A percentile compares a stretch with the other conserved stretches of the same genome.
These are phyloP conservation scores for Amanita rubescens DNA, from an alignment of 768 basidiomycete genomes.

Conservation along the genomic window DNA sequence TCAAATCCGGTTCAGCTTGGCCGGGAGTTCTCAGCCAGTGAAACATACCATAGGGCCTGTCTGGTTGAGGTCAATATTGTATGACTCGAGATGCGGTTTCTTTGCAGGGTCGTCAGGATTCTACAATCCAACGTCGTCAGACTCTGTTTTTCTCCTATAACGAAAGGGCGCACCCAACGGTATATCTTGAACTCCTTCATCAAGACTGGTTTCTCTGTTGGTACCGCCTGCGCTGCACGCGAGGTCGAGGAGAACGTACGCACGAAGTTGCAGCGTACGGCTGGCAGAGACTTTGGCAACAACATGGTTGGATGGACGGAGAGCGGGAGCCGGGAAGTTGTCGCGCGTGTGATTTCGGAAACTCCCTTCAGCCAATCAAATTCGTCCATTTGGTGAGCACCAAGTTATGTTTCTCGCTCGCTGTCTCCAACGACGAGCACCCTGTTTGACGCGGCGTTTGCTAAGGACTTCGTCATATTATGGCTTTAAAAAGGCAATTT, in stretches of 20 bases:
- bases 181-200: constrained; percentile 98
- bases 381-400: no score
- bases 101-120: constrained; percentile 92
- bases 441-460: no score
- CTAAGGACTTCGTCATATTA: no score
- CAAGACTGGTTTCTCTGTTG: constrained; percentile 58
- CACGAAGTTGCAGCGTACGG: background rate
- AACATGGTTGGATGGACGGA: background rate
- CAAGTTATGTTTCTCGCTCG: no score
- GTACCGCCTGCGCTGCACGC: constrained; percentile 34
- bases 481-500: no score
- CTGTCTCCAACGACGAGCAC: no score
- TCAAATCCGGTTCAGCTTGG: no score
- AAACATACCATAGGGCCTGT: constrained; percentile 82
- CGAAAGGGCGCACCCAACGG: constrained; percentile 69
- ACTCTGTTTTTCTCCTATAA: background rate
- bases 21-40: background rate
- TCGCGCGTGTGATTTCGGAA: background rate
- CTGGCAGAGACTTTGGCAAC: background rate
- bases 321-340: no score
- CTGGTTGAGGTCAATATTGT: constrained; percentile 87
- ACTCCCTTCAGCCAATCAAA: background rate
- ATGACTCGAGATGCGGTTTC: constrained; percentile 88
- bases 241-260: constrained; percentile 27
- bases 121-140: constrained; percentile 27